Evolutionary conservation across 179 eudicot genomes (phyloP), one percentile per base, ranked within the genome.

Genomic region (Heliamphora pulchella): DNA sequence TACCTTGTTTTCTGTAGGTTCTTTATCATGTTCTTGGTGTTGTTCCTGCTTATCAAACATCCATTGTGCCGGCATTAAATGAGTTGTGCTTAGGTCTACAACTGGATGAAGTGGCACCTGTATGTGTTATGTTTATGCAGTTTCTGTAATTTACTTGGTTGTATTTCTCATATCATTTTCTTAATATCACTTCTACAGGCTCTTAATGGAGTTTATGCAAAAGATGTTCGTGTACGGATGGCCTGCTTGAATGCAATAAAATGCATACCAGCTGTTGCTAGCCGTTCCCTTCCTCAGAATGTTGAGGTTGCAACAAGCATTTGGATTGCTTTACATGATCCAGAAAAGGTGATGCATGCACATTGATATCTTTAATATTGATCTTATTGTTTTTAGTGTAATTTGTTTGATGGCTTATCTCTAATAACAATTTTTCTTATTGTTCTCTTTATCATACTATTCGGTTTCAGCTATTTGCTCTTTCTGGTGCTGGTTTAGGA

Each of bases 301-400:
- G 91, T 91, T 65, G 97, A 94, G 80, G 89, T 94, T 82, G 97
- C 98, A 14, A 94, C 98, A 74, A 89, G 91, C 84, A 89, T 96
- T 82, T 94, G 99, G 99, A 89, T 96, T 86, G 94, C 97, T 44
- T 81, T 94, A 74, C 98, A 96, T 89, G 97, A 96, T 87, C 91
- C 93, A 1, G 98, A 96, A 70, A 96, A 96, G 99, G 99, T 94
- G 76, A 71, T 83, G 67, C 65, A 75, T 78, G 44, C 59, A 48
- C 55, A 82, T 44, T 47, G 55, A 47, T 13, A 10, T 43, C 66
- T 18, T 44, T 58, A 2, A 15, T 71, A 58, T 64, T 70, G 54
- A 75, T 15, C 22, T 44, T 76, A 46, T 1, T 43, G 7, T 11
- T 22, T 22, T 51, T 72, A 18, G 44, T n/a, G 58, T 71, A 18